Conservation (phyloP, 176 grass and related monocot genomes). For the Eremochloa ophiuroides region DNA sequence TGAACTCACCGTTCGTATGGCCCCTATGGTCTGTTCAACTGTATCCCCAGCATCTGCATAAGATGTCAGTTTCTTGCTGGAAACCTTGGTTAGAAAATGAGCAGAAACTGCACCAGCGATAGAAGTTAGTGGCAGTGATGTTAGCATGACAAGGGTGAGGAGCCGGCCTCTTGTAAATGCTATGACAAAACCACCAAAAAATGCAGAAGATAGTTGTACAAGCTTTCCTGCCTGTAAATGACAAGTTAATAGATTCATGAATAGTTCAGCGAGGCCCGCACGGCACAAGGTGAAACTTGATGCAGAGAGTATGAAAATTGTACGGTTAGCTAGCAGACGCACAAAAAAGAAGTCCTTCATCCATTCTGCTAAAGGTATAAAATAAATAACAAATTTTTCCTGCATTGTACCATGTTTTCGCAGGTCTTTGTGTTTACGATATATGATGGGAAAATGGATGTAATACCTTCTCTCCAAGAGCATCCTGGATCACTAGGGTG, state of each 20-base stretch:
- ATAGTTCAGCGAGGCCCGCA: background rate
- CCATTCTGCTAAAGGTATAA: background rate
- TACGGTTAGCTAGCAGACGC: background rate
- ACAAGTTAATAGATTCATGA: background rate
- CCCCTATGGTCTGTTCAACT: conserved; percentile 81
- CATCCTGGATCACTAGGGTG: conserved; percentile 47
- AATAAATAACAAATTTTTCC: too few species aligned
- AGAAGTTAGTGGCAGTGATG: conserved; percentile 47
- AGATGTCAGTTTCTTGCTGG: conserved; percentile 51
- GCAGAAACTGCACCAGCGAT: conserved; percentile 43
- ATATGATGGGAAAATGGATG: background rate
- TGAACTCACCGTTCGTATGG: conserved; percentile 77
- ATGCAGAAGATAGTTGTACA: conserved; percentile 43
- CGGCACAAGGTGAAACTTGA: background rate
- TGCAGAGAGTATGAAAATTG: background rate
- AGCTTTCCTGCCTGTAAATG: conserved; percentile 67
- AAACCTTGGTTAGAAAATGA: conserved; percentile 40
- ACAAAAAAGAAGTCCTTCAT: background rate
- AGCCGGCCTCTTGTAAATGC: conserved; percentile 77
- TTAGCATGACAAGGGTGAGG: conserved; percentile 73
- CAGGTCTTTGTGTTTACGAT: background rate
- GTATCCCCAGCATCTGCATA: conserved; percentile 65
- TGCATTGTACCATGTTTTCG: background rate
- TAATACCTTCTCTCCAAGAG: conserved; percentile 60
- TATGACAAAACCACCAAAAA: conserved; percentile 62